Evolutionary conservation across 352 stramenopile species (phyloP), one percentile per base, ranked within the genome.

Genomic region (Globisporangium perplexum): DNA sequence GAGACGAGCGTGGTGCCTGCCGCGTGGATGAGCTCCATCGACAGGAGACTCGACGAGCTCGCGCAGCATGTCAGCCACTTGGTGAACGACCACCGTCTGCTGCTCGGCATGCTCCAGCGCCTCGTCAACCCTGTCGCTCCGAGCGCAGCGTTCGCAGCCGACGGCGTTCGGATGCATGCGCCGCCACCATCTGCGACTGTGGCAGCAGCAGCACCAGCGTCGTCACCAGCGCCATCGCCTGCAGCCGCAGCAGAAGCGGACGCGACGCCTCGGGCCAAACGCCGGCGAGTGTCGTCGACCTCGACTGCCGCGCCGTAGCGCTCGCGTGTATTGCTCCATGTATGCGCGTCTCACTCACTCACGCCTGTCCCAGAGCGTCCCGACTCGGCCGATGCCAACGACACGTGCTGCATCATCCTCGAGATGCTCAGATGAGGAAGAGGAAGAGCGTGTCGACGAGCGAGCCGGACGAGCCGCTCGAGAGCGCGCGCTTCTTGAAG

Each of bases 381-480:
- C n/a, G n/a, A n/a, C n/a, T n/a, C n/a, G n/a, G n/a, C n/a, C 12
- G 7, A 53, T 14, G 17, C 15, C 35, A 17, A 38, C 18, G 17
- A 43, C 12, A n/a, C n/a, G n/a, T n/a, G n/a, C n/a, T n/a, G n/a
- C n/a, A n/a, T n/a, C n/a, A n/a, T n/a, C n/a, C n/a, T n/a, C n/a
- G n/a, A n/a, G n/a, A n/a, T n/a, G 14, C 45, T 50, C 28, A 64
- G 26, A 64, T 64, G 50, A 90, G 66, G 57, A 90, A 87, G 1
- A 90, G 62, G 31, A 90, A 55, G n/a, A 90, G 60, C 12, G 74
- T 63, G 55, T 88, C 77, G 24, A 82, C 71, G 23, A 90, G 69
- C 47, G 74, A 72, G 46, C 63, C 59, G 33, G 56, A 62, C 8
- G 68, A 57, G 15, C 61, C 50, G 22, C 62, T 68, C 12, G 66